Evolutionary conservation across 352 stramenopile genomes (phyloP).

Genomic region (Phytophthora meadii): DNA sequence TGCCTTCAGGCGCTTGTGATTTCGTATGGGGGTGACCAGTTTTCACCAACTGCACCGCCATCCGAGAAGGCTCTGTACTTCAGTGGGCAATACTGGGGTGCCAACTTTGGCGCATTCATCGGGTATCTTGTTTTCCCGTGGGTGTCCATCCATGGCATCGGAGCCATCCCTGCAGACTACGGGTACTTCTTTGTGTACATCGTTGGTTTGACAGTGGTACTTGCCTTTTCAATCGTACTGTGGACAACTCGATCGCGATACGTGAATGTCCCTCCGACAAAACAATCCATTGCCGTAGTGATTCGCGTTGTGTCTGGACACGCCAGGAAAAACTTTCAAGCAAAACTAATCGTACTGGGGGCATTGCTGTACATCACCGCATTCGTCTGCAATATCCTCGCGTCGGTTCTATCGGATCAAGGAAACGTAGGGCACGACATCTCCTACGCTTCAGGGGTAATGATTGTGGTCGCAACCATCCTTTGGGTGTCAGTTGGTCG

Average conservation of each 20-base stretch:
- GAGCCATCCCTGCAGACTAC: conserved; percentile 45
- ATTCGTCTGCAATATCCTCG: conserved; percentile 59
- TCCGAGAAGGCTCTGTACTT: conserved; percentile 74
- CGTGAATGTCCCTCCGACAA: conserved; percentile 45
- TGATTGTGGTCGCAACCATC: conserved; percentile 45
- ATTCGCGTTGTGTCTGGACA: conserved; percentile 42
- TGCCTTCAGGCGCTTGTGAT: conserved; percentile 66
- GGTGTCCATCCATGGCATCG: conserved; percentile 73
- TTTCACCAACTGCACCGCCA: conserved; percentile 44
- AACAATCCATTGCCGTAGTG: conserved; percentile 49
- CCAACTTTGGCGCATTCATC: conserved; percentile 78
- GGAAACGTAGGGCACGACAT: conserved; percentile 43
- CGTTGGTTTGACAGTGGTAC: conserved; percentile 53
- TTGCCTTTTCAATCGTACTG: conserved; percentile 43
- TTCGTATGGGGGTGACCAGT: conserved; percentile 67
- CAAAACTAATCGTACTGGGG: conserved; percentile 41
- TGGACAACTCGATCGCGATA: conserved; percentile 48
- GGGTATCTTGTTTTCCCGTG: conserved; percentile 81
- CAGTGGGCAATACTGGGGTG: conserved; percentile 82
- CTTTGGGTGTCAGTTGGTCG: conserved; percentile 53
- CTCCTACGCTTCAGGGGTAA: conserved; percentile 45
- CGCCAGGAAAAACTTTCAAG: conserved; percentile 34
- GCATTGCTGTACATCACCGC: conserved; percentile 43
- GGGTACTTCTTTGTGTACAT: conserved; percentile 63
- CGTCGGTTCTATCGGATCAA: conserved; percentile 49